phyloP scores from a whole-genome alignment of 2,329 filamentous ascomycete genomes.

The Acephala macrosclerotiorum region DNA sequence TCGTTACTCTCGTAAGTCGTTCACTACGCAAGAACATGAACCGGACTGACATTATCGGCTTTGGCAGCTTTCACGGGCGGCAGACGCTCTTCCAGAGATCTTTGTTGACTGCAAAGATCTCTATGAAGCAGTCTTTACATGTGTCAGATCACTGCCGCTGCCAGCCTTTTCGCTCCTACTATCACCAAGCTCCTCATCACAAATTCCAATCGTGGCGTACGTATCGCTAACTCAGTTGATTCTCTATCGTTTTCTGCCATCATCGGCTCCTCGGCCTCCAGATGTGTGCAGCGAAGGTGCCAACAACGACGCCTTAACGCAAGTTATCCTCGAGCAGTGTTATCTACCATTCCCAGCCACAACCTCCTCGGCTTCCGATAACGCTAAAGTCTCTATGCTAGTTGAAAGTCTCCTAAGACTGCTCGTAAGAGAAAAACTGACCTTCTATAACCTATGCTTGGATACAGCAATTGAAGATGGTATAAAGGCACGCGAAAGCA shows the following conservation, averaged over 20 bases:
- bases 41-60: conserved; percentile 9
- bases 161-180: conserved; percentile 50
- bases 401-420: conserved; percentile 60
- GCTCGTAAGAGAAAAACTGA: conserved; percentile 47
- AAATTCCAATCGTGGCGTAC: conserved; percentile 47
- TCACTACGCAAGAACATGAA: neutral
- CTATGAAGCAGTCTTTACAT: conserved; percentile 55
- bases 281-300: conserved; percentile 32
- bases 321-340: conserved; percentile 56
- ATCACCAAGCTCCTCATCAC: conserved; percentile 47
- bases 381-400: conserved; percentile 63
- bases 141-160: conserved; percentile 47
- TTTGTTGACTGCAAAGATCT: conserved; percentile 53
- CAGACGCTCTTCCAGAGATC: conserved; percentile 53
- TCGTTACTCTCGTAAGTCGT: conserved; percentile 39
- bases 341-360: conserved; percentile 63
- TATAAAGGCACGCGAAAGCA: conserved; percentile 56
- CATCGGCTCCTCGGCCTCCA: conserved; percentile 47
- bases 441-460: conserved; percentile 43
- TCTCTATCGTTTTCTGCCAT: conserved; percentile 54
- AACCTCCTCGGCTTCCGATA: conserved; percentile 55
- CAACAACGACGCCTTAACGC: conserved; percentile 52
- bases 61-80: conserved; percentile 38
- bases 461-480: conserved; percentile 57
- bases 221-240: conserved; percentile 61